Conservation (phyloP, 352 stramenopile genomes). For the Phytopythium helicoides region DNA sequence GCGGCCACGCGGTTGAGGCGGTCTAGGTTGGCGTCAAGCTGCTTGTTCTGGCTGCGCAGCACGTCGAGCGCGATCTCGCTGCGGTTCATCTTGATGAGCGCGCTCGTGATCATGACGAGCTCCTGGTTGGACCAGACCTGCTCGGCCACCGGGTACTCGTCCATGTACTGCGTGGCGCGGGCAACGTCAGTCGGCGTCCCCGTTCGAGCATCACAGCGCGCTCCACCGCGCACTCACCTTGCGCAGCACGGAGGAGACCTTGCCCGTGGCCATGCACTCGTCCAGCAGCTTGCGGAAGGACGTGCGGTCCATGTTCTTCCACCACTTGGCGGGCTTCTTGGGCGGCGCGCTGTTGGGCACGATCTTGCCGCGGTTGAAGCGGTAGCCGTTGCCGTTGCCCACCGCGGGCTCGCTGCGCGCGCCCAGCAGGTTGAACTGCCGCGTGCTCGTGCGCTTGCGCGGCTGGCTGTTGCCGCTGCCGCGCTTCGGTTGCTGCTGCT, state of each 20-base stretch:
- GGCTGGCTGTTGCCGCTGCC: conserved; percentile 3
- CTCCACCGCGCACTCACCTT: conserved; percentile 17
- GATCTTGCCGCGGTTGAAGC: neutral
- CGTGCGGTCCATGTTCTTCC: conserved; percentile 54
- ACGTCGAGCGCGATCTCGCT: conserved; percentile 51
- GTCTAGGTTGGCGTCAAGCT: conserved; percentile 33
- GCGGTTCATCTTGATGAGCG: conserved; percentile 76
- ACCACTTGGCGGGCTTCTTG: conserved; percentile 32
- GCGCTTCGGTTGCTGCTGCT: neutral
- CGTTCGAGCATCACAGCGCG: no score
- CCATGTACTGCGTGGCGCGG: conserved; percentile 40
- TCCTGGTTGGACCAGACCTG: conserved; percentile 66
- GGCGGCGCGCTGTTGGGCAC: neutral
- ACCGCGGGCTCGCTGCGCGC: neutral
- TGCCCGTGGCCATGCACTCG: conserved; percentile 51
- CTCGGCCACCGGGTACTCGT: conserved; percentile 63
- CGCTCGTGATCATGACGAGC: conserved; percentile 69
- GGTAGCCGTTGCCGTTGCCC: neutral
- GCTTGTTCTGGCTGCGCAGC: conserved; percentile 58
- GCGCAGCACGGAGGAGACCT: conserved; percentile 54
- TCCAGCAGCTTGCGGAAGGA: conserved; percentile 60
- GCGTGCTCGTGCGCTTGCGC: conserved; percentile 9
- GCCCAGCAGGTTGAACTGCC: conserved; percentile 19
- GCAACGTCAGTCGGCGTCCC: no score
- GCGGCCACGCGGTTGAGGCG: conserved; percentile 68